Base-by-base conservation (phyloP, 2,329 filamentous ascomycete genomes). In the Beauveria asiatica region DNA sequence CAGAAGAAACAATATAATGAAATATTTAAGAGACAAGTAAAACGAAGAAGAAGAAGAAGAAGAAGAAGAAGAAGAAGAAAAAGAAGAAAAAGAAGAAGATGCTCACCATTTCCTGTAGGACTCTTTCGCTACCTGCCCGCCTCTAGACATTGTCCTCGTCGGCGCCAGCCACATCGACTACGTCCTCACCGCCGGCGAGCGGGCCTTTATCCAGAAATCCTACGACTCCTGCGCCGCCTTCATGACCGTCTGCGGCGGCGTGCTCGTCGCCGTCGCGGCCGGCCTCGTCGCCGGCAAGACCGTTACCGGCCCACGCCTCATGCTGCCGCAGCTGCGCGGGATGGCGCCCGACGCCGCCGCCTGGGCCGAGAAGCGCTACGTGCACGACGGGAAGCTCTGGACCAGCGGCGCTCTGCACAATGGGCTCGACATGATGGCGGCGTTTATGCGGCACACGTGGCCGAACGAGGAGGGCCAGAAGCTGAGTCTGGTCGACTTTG, bases 81-180 rank as follows among this genome's bases (percentile, higher is more conserved):
- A 33, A 33, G 8, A 5, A 30, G 8, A 11, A 11, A 10, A 37
- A 16, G 2, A 37, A 37, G 11, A 33, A 2, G 6, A 37, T 25
- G n/a, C 50, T 16, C 19, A 51, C 27, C 8, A 8, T 5, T 4
- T 23, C 23, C 2, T 45, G 16, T 10, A 76, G 74, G 68, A 77
- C 62, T 71, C 72, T 0, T 77, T 76, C 30, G 69, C 69, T 3
- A 69, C 68, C 1, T 76, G 74, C 49, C 75, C 75, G 0, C 63
- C 68, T 0, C 67, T 78, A 7, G 76, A 78, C 61, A 71, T 77
- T 53, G 70, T 72, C 19, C 68, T 78, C 48, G 73, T 77, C 59
- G 75, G 76, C 0, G 75, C 76, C 6, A 65, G 70, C 39, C 42
- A 66, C 13, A 4, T 62, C 1, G 52, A 44, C 2, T 73, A 77